These are phyloP conservation scores for Penicillium decumbens DNA, from an alignment of 2,329 filamentous ascomycete species.

Conservation along the genomic window DNA sequence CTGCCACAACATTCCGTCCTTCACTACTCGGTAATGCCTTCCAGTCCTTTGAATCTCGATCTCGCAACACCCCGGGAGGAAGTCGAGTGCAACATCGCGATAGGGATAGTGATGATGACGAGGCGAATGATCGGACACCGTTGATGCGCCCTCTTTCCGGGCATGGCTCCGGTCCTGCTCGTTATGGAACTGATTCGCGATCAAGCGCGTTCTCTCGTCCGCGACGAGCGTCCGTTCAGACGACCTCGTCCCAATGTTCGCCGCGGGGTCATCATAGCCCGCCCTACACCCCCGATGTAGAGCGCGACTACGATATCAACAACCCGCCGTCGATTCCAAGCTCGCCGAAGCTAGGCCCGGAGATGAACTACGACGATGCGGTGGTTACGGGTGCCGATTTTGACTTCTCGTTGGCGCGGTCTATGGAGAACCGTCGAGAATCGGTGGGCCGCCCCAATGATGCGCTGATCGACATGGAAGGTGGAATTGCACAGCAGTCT, in stretches of 20 bases:
- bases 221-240: constrained; percentile 26
- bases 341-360: constrained; percentile 52
- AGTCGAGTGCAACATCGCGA: constrained; percentile 21
- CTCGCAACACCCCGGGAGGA: constrained; percentile 34
- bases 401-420: constrained; percentile 36
- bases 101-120: constrained; percentile 29
- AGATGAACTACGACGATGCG: constrained; percentile 53
- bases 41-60: constrained; percentile 44
- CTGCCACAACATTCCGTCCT: constrained; percentile 38
- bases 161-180: constrained; percentile 32
- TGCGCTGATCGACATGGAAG: constrained; percentile 45
- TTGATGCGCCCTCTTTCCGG: constrained; percentile 42
- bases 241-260: constrained; percentile 29
- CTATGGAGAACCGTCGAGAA: constrained; percentile 35
- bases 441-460: constrained; percentile 33
- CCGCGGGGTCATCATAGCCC: constrained; percentile 25
- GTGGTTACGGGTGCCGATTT: constrained; percentile 43
- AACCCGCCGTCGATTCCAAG: constrained; percentile 60
- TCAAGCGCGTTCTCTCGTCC: constrained; percentile 25
- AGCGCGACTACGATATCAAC: constrained; percentile 57
- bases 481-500: constrained; percentile 19
- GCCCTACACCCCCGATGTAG: constrained; percentile 18
- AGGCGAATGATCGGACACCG: constrained; percentile 52
- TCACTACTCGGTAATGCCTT: constrained; percentile 27
- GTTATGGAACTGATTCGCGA: constrained; percentile 32